Evolutionary conservation across 352 stramenopile species (phyloP), one percentile per base, ranked within the genome.

Genomic region (Pythium aquatile): DNA sequence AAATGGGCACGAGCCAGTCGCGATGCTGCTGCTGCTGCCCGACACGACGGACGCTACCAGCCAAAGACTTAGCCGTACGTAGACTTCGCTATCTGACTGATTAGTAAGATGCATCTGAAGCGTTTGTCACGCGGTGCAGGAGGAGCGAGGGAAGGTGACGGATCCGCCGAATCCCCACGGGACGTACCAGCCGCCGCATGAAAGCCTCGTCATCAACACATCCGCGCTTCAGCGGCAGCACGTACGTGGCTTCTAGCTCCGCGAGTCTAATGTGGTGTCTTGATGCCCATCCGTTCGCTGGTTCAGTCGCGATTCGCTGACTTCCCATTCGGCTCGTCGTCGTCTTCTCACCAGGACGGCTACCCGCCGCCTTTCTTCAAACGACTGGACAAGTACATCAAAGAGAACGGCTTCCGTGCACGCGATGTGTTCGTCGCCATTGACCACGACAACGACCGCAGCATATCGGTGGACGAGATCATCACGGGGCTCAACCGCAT

Each of bases 311-410:
- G 62, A 26, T 68, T 68, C 11, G 47, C 55, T 17, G 53, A 70
- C 35, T 63, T 71, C 29, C n/a, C 65, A 1, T 66, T 66, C 39
- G 28, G 40, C 28, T 64, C 55, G 40, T 33, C 49, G 9, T 54
- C 32, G 1, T 51, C 61, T 17, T 35, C 56, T 5, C 42, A 52
- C 33, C 74, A 79, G 35, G 74, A 81, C 64, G 74, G 74, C 2
- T 81, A 79, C 40, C 77, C 77, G 24, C 77, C 77, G 33, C 65
- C 65, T 10, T 79, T 78, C 63, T 85, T 85, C 68, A 78, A 76
- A 57, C 77, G 77, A 10, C 66, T 83, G 16, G 74, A 85, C 65
- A 72, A 75, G 52, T 83, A 78, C 69, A 78, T 85, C 53, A 72
- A 81, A 26, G 65, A 65, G 9, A 79, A 85, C 47, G 73, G 75